Percentiles rank a stretch among this genome's conserved stretches.
Conservation (phyloP, 495 filamentous ascomycete genomes). For the Hypoxylon subgilvum region DNA sequence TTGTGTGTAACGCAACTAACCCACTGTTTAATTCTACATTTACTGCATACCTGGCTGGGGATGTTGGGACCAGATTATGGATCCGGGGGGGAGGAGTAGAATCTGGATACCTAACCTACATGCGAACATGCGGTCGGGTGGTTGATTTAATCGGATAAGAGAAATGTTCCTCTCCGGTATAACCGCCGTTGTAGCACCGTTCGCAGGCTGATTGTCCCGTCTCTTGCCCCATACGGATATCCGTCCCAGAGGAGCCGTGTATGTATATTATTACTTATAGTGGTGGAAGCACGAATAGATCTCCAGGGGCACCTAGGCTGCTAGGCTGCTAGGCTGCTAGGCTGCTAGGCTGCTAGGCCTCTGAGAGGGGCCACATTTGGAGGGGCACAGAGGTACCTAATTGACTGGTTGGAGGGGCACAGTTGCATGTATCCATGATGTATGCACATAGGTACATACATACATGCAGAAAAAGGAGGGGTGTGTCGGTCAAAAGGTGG, state of each 20-base stretch:
- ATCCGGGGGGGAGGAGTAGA: conserved; percentile 30
- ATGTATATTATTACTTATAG: conserved; percentile 10
- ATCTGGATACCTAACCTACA: no score
- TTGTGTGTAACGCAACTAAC: not conserved
- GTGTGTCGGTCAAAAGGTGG: conserved; percentile 23
- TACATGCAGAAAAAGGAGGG: not conserved
- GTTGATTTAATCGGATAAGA: conserved; percentile 19
- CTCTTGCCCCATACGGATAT: conserved; percentile 23
- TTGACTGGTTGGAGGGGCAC: conserved; percentile 19
- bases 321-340: no score
- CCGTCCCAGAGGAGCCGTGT: conserved; percentile 15
- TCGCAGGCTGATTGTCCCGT: conserved; percentile 34
- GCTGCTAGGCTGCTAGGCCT: no score
- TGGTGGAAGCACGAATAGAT: conserved; percentile 22
- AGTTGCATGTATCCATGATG: no score
- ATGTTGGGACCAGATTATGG: conserved; percentile 15
- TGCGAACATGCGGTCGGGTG: not conserved
- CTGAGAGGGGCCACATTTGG: no score
- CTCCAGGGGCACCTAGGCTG: conserved; percentile 30
- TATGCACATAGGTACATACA: not conserved
- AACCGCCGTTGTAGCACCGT: conserved; percentile 34
- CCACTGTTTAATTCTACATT: conserved; percentile 17
- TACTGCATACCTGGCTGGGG: conserved; percentile 17
- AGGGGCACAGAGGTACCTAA: conserved; percentile 4
- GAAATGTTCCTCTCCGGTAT: conserved; percentile 36